Evolutionary conservation across 768 basidiomycete species (phyloP), one percentile per base, ranked within the genome.

Genomic region (Calocybe cyanea): DNA sequence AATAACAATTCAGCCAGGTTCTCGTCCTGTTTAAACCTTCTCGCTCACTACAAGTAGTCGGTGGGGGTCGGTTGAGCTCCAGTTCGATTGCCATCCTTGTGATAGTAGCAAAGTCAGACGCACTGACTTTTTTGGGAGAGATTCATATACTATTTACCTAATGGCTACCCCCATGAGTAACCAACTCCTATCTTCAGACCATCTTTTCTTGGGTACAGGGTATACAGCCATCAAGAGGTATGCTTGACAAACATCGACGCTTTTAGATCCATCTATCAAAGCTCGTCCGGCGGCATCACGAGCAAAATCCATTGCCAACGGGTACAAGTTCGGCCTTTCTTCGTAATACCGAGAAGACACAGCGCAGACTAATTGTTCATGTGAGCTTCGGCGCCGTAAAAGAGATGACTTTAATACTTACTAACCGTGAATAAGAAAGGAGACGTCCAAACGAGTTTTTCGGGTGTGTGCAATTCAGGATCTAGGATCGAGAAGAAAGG

Each of bases 161-260:
- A 83, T 81, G 6, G 85, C 85, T 48, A 87, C 73, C 11, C 85
- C 85, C 59, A 85, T 80, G 40, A 83, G 71, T 50, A 87, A 67
- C 80, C 84, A 87, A 50, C 82, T 83, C 21, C 81, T 69, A 58
- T 86, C 85, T 55, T 88, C 85, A 37, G 78, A 77, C 74, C 80
- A 87, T 45, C 73, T 76, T 48, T 76, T 76, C 49, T 77, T 77
- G 0, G 83, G 81, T 7, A 76, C 65, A 15, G 78, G 75, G 60
- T 85, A 85, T 7, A 78, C 75, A 28, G 78, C 75, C 65, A 85
- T 69, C 23, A 91, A 62, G 14, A 87, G 63, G 57, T 84, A 89
- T 15, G 87, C 87, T 58, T 91, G 88, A 47, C 81, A 83, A 46
- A 84, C 78, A 57, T 91, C 88, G n/a, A 89, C 75, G 48, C 77